These are phyloP conservation scores for Cicer bijugum DNA, from an alignment of 306 rosid genomes.

Conservation along the genomic window DNA sequence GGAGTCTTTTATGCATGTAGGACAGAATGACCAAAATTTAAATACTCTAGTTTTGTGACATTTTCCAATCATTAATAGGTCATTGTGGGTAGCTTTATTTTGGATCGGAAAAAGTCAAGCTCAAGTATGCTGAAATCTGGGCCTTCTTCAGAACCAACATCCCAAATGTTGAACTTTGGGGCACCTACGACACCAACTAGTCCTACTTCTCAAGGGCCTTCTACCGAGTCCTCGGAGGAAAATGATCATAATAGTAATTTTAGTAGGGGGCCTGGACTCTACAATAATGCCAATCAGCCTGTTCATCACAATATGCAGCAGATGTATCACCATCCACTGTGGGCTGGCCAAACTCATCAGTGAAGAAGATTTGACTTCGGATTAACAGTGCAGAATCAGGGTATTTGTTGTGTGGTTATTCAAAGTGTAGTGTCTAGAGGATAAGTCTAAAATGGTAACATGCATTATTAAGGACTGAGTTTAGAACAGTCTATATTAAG, in stretches of 20 bases:
- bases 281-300: slow-evolving; percentile 60
- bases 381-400: slow-evolving; percentile 49
- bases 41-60: slow-evolving; percentile 30
- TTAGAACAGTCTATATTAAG: slow-evolving; percentile 52
- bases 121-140: slow-evolving; percentile 57
- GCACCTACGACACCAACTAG: slow-evolving; percentile 61
- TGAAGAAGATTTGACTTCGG: slow-evolving; percentile 52
- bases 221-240: slow-evolving; percentile 91
- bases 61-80: slow-evolving; percentile 54
- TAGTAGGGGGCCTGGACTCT: slow-evolving; percentile 66
- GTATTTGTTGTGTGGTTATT: slow-evolving; percentile 44
- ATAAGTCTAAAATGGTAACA: slow-evolving; percentile 57
- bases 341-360: slow-evolving; percentile 82
- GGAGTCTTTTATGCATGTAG: slow-evolving; percentile 11
- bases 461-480: slow-evolving; percentile 46
- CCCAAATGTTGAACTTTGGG: slow-evolving; percentile 78
- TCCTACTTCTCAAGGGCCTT: slow-evolving; percentile 79
- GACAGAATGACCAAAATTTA: slow-evolving; percentile 11
- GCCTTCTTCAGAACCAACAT: slow-evolving; percentile 53
- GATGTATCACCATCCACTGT: slow-evolving; percentile 70
- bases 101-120: slow-evolving; percentile 64
- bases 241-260: slow-evolving; percentile 61
- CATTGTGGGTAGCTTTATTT: slow-evolving; percentile 87
- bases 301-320: slow-evolving; percentile 58
- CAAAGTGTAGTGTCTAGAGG: slow-evolving; percentile 51